Evolutionary conservation across 129 eudicot genomes (phyloP).

Genomic region (Solidago caesia): DNA sequence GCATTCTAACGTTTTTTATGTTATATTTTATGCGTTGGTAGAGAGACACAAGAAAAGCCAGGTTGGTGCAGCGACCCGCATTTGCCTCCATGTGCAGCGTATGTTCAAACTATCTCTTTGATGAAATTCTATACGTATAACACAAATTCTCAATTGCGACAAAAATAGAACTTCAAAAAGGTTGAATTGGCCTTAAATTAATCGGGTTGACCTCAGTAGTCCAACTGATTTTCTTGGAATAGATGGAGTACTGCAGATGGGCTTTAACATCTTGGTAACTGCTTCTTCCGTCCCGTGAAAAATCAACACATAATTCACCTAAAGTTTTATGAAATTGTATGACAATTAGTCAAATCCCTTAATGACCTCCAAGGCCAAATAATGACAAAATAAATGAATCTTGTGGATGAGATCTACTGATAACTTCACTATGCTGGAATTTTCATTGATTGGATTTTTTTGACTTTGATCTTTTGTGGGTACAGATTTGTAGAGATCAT

Average conservation of each 20-base stretch:
- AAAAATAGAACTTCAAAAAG: background rate
- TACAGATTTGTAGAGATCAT: slow-evolving; percentile 92
- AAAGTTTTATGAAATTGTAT: background rate
- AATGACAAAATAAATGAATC: too few species aligned
- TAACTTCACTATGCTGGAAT: background rate
- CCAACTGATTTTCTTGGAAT: background rate
- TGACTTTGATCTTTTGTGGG: slow-evolving; percentile 10
- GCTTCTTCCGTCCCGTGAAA: background rate
- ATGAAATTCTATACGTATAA: background rate
- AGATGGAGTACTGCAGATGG: background rate
- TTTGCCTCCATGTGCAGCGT: slow-evolving; percentile 96
- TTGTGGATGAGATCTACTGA: too few species aligned
- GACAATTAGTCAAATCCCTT: too few species aligned
- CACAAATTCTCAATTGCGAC: background rate
- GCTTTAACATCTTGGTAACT: background rate
- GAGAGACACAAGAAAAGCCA: slow-evolving; percentile 67
- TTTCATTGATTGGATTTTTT: background rate
- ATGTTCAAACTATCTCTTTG: slow-evolving; percentile 25
- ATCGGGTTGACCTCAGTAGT: background rate
- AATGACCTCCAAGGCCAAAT: too few species aligned
- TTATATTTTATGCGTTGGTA: slow-evolving; percentile 20
- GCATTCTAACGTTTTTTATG: slow-evolving; percentile 12
- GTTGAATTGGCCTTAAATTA: background rate
- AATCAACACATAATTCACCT: background rate
- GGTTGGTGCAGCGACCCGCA: slow-evolving; percentile 87